Conservation (phyloP, 345 rosid species). For the Mallotus nudiflorus region DNA sequence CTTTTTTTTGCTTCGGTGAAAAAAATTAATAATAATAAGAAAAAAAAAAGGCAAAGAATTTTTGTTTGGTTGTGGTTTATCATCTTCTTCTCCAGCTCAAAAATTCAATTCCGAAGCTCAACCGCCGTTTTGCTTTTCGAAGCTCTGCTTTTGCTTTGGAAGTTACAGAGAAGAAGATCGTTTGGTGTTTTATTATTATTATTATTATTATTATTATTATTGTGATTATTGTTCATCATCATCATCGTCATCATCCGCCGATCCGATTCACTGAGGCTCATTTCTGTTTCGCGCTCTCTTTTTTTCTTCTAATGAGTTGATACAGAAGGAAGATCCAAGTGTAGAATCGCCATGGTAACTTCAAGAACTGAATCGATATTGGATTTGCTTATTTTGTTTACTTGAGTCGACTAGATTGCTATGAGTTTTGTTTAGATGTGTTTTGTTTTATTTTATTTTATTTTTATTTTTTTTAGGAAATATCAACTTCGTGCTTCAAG, state of each 20-base stretch:
- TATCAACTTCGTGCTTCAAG: background rate
- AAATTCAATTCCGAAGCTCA: background rate
- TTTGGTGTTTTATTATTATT: no score
- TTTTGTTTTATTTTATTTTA: background rate
- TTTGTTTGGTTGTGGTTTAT: conserved; percentile 20
- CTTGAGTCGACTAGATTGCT: conserved; percentile 1
- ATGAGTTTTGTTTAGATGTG: no score
- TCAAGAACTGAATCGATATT: background rate
- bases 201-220: no score
- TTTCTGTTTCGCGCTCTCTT: conserved; percentile 7
- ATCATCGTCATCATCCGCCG: conserved; percentile 11
- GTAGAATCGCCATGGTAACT: conserved; percentile 27
- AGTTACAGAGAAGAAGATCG: background rate
- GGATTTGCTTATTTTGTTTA: background rate
- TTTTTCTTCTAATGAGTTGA: conserved; percentile 20
- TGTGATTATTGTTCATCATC: no score
- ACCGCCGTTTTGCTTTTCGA: background rate
- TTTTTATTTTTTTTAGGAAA: background rate
- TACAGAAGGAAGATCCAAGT: conserved; percentile 16
- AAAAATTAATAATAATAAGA: no score
- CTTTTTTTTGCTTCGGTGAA: background rate
- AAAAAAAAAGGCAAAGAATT: background rate
- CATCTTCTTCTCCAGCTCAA: conserved; percentile 20
- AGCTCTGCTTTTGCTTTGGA: background rate
- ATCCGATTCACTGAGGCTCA: conserved; percentile 22